phyloP scores from a whole-genome alignment of 2,329 filamentous ascomycete genomes.

The Neonectria coccinea region DNA sequence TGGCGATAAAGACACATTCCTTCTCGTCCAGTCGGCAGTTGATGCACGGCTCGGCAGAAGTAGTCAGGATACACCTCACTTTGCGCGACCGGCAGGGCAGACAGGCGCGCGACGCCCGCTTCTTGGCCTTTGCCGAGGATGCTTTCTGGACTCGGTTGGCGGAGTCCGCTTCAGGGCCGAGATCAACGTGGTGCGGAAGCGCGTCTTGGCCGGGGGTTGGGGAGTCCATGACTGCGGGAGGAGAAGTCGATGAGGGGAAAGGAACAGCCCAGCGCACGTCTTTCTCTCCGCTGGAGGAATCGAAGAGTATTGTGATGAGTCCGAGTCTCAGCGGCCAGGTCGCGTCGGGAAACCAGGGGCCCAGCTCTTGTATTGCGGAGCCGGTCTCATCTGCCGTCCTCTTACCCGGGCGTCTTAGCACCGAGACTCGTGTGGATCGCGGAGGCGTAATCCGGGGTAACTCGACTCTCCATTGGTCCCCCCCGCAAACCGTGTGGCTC shows the following conservation, averaged over 20 bases:
- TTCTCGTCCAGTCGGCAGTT: slow-evolving; percentile 44
- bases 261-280: neutral
- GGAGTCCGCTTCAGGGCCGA: slow-evolving; percentile 12
- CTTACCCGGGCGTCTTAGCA: slow-evolving; percentile 10
- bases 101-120: slow-evolving; percentile 40
- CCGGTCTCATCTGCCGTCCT: slow-evolving; percentile 19
- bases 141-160: slow-evolving; percentile 15
- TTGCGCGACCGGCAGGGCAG: slow-evolving; percentile 42
- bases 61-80: slow-evolving; percentile 42
- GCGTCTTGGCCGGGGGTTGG: slow-evolving; percentile 10
- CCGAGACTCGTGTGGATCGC: slow-evolving; percentile 4
- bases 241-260: slow-evolving; percentile 1
- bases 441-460: slow-evolving; percentile 19
- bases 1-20: slow-evolving; percentile 38
- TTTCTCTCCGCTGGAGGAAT: neutral
- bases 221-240: slow-evolving; percentile 11
- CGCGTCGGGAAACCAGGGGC: slow-evolving; percentile 8
- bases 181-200: slow-evolving; percentile 16
- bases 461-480: slow-evolving; percentile 6
- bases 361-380: neutral
- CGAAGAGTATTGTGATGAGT: slow-evolving; percentile 7
- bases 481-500: neutral
- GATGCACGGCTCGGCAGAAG: slow-evolving; percentile 40
- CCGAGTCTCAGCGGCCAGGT: neutral
- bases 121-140: slow-evolving; percentile 33